Percentiles rank a stretch among this genome's conserved stretches.
phyloP scores from a whole-genome alignment of 1,284 basidiomycete genomes.

The Fomitopsis palustris region DNA sequence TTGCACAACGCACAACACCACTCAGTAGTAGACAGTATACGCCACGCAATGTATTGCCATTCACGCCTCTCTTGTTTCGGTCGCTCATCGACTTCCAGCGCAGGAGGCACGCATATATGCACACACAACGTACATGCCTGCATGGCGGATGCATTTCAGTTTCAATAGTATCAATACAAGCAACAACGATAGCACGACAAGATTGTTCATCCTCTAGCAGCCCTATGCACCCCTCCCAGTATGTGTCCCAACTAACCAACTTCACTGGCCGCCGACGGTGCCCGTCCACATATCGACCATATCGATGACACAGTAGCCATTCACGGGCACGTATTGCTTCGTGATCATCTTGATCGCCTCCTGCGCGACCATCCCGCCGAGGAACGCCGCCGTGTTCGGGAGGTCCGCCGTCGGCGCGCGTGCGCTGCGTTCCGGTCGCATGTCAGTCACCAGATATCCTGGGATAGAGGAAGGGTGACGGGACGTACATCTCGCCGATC shows the following conservation, averaged over 20 bases:
- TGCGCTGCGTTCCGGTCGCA: slow-evolving; percentile 40
- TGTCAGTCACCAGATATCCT: not conserved
- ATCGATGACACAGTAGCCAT: slow-evolving; percentile 86
- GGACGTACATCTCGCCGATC: slow-evolving; percentile 76
- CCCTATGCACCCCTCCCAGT: not conserved
- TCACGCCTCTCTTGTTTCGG: not conserved
- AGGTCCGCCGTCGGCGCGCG: slow-evolving; percentile 85
- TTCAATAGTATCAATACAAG: not conserved
- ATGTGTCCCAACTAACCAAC: not conserved
- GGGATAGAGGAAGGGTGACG: not conserved
- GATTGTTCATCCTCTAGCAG: not conserved
- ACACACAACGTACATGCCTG: too few species aligned
- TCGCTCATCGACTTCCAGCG: not conserved
- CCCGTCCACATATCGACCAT: slow-evolving; percentile 81
- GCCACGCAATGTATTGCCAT: not conserved
- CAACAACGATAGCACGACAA: not conserved
- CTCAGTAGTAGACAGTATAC: not conserved
- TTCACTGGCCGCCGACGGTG: slow-evolving; percentile 31
- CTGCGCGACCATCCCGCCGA: slow-evolving; percentile 95
- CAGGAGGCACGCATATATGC: too few species aligned
- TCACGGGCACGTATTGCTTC: slow-evolving; percentile 90
- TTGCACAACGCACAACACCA: not conserved
- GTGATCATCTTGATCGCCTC: slow-evolving; percentile 98
- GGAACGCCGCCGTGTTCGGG: slow-evolving; percentile 89
- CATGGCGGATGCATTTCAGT: too few species aligned